phyloP scores from a whole-genome alignment of 345 rosid species.

The Triadica sebifera region DNA sequence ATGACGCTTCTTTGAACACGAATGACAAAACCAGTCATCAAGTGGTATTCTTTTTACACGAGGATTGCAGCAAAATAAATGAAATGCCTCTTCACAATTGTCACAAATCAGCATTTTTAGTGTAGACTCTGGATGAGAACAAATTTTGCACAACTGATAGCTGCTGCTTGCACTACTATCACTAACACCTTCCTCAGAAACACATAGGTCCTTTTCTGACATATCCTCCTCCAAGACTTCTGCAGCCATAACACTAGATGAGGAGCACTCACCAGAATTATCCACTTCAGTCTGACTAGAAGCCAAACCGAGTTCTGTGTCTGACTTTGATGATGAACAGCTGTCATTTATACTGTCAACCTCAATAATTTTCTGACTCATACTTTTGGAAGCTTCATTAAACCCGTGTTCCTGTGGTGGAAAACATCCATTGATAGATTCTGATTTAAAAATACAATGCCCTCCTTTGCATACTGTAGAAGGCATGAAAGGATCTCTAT shows the following conservation, averaged over 20 bases:
- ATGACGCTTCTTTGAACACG: constrained; percentile 58
- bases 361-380: constrained; percentile 38
- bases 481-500: constrained; percentile 23
- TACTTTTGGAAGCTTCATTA: constrained; percentile 34
- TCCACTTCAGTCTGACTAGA: constrained; percentile 47
- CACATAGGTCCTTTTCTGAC: constrained; percentile 43
- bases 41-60: constrained; percentile 45
- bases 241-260: constrained; percentile 48
- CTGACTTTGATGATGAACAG: constrained; percentile 66
- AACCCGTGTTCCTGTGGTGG: constrained; percentile 26
- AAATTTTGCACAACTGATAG: constrained; percentile 59
- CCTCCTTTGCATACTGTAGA: constrained; percentile 21
- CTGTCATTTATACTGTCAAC: constrained; percentile 59
- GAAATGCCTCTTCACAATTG: constrained; percentile 80
- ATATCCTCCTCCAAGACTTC: constrained; percentile 35
- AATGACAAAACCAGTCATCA: constrained; percentile 81
- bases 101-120: constrained; percentile 78
- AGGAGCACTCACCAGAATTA: constrained; percentile 55
- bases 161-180: constrained; percentile 31
- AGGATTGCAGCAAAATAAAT: constrained; percentile 66
- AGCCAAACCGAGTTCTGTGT: constrained; percentile 45
- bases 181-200: constrained; percentile 30
- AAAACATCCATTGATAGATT: constrained; percentile 27
- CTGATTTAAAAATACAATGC: constrained; percentile 19
- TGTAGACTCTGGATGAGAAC: constrained; percentile 46